Base-by-base conservation (phyloP, 2,329 filamentous ascomycete species). In the Neonectria punicea region DNA sequence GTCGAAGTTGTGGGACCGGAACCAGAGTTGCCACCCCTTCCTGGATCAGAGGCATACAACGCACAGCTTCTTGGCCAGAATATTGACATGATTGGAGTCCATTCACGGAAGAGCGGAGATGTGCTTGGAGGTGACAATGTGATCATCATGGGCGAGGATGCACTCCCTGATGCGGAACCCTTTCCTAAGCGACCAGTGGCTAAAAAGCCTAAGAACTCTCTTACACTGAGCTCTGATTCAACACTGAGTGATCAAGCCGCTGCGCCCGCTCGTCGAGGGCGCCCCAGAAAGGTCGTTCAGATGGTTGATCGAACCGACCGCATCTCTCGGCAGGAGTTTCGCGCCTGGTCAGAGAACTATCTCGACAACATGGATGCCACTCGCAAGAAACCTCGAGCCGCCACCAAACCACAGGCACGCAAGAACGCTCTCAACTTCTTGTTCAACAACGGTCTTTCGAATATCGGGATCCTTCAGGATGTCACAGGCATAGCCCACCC, bases 311-410 rank as follows among this genome's bases (percentile, higher is more conserved):
- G 67, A 11, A 63, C 54, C 62, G 79, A 79, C 16, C 75, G 77
- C 18, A 30, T 86, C 10, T 71, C 80, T 10, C 71, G 78, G 61
- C 70, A 67, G 13, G 76, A 80, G 56, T 73, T 84, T 53, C 79
- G 77, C 59, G 59, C 67, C 5, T 86, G 84, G 85, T 73, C 77
- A 56, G 60, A 68, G 1, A 72, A 83, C 44, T 87, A 87, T 61
- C 64, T 81, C 8, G 67, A 76, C 11, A 90, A 89, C 68, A 94
- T 93, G 87, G 70, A 77, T 30, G 75, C 70, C 18, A 68, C 67
- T 43, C 74, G 66, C 59, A 78, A 77, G 57, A 65, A 61, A 58
- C 72, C 47, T 4, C 67, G 70, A 34, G 62, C 61, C 8, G 72
- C 74, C 36, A 78, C 78, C 0, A 51, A 63, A 11, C 69, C 75